Evolutionary conservation across 352 stramenopile species (phyloP).

Genomic region (Globisporangium spiculum): DNA sequence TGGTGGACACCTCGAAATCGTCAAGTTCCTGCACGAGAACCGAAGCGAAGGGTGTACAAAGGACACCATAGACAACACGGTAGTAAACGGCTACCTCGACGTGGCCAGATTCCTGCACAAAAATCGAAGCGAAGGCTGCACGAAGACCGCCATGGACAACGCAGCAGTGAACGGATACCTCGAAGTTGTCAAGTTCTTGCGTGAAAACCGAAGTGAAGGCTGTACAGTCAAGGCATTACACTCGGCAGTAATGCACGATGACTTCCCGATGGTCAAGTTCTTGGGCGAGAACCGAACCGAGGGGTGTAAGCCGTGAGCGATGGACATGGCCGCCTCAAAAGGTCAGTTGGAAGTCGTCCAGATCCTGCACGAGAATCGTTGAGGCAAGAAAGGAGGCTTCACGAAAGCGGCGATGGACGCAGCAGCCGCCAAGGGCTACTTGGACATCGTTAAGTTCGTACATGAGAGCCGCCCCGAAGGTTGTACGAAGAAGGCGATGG

Average conservation of each 20-base stretch:
- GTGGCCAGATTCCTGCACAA: background rate
- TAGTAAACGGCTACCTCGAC: background rate
- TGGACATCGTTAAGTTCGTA: background rate
- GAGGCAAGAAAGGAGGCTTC: background rate
- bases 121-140: background rate
- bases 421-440: background rate
- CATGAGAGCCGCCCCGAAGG: too few species aligned
- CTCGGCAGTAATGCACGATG: background rate
- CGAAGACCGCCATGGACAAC: background rate
- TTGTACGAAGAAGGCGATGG: too few species aligned
- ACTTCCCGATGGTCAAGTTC: background rate
- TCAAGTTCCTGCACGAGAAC: conserved; percentile 3
- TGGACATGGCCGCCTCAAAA: background rate
- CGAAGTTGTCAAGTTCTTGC: background rate
- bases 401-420: background rate
- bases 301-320: background rate
- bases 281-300: background rate
- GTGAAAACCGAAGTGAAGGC: background rate
- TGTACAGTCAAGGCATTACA: background rate
- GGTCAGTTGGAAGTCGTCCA: background rate
- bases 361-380: background rate
- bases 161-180: background rate
- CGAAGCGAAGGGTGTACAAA: background rate
- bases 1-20: background rate
- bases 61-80: background rate